Evolutionary conservation across 2,329 filamentous ascomycete genomes (phyloP).

Genomic region (Venturia effusa): DNA sequence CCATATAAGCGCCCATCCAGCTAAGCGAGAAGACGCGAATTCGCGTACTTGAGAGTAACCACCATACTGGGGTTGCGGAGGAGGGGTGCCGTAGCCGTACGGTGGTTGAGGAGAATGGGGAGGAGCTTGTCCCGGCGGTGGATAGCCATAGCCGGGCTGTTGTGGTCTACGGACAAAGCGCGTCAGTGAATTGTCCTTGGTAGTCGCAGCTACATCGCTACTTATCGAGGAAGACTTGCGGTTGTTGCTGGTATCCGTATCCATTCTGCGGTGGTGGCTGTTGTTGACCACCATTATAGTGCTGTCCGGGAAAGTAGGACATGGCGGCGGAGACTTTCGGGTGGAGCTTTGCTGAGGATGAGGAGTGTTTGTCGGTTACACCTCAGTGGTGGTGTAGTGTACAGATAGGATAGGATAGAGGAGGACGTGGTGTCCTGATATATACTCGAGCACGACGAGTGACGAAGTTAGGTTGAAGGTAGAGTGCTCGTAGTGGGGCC

Average conservation of each 20-base stretch:
- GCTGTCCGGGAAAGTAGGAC: slow-evolving; percentile 32
- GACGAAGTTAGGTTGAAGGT: background rate
- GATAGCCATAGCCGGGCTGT: slow-evolving; percentile 10
- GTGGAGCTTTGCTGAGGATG: background rate
- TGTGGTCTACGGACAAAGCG: background rate
- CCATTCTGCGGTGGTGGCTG: slow-evolving; percentile 7
- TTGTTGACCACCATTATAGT: slow-evolving; percentile 27
- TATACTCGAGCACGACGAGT: background rate
- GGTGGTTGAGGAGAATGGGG: slow-evolving; percentile 27
- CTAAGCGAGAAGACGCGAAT: background rate
- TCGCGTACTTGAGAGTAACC: slow-evolving; percentile 31
- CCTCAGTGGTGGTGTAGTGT: background rate
- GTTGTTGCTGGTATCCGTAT: slow-evolving; percentile 6
- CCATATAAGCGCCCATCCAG: slow-evolving; percentile 6
- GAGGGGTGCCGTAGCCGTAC: slow-evolving; percentile 24
- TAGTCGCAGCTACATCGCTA: background rate
- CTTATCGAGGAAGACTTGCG: background rate
- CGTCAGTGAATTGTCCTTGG: background rate
- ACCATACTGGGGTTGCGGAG: slow-evolving; percentile 29
- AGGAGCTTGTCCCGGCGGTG: slow-evolving; percentile 9
- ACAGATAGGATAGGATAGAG: background rate
- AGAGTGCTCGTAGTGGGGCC: background rate
- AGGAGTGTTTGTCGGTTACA: background rate
- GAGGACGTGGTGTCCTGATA: background rate
- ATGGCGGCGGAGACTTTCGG: slow-evolving; percentile 15